Evolutionary conservation across 129 eudicot species (phyloP).

Genomic region (Kitagawia praeruptora): DNA sequence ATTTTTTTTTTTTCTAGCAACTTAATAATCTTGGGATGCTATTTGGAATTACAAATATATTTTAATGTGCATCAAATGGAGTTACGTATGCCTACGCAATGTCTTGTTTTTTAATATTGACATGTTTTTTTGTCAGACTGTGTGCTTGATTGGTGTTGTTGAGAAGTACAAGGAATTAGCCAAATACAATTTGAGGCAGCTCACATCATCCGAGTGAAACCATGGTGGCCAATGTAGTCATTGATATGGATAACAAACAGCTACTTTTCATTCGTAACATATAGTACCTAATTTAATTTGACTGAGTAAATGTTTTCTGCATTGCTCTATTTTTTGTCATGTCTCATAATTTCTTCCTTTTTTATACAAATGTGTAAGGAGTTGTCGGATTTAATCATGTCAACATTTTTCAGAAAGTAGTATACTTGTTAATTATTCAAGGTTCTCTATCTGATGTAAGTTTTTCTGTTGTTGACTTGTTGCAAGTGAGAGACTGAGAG

Average conservation of each 20-base stretch:
- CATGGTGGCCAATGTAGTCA: neutral
- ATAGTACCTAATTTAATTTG: neutral
- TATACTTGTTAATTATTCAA: no score
- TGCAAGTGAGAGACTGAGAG: neutral
- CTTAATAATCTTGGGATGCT: neutral
- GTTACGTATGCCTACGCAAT: neutral
- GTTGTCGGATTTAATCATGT: neutral
- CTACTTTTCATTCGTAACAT: neutral
- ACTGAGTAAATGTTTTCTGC: neutral
- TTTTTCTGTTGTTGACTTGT: no score
- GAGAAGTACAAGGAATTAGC: slow-evolving; percentile 97
- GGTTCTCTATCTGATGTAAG: neutral
- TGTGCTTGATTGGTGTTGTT: slow-evolving; percentile 89
- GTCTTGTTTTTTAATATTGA: no score
- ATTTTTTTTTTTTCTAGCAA: neutral
- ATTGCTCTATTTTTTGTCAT: neutral
- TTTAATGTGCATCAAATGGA: neutral
- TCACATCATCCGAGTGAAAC: slow-evolving; percentile 32
- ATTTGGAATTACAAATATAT: neutral
- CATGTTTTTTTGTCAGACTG: slow-evolving; percentile 48
- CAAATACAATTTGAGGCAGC: slow-evolving; percentile 84
- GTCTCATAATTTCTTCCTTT: neutral
- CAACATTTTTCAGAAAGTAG: neutral
- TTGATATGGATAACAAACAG: neutral
- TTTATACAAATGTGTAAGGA: neutral